A percentile compares a stretch with the other conserved stretches of the same genome.
Evolutionary conservation across 345 rosid species (phyloP).

Genomic region (Eucalyptus caleyi): DNA sequence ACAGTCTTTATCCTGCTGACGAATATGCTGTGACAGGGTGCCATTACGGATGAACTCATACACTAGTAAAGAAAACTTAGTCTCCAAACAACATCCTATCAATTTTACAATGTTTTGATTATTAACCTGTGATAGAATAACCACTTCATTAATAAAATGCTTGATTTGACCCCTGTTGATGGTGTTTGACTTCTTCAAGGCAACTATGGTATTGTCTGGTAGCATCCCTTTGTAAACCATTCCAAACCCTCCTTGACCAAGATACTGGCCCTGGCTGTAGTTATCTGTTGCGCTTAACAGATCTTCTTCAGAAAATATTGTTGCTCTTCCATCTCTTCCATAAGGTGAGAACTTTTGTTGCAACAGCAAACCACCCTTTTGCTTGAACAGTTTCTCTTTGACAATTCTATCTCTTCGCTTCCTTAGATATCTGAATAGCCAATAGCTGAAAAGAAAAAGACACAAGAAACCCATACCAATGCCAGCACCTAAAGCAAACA

Average conservation of each 20-base stretch:
- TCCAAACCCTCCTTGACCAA: slow-evolving; percentile 27
- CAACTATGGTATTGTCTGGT: slow-evolving; percentile 8
- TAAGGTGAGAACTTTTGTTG: neutral
- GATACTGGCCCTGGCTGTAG: slow-evolving; percentile 5
- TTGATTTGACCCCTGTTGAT: slow-evolving; percentile 17
- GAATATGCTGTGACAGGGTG: too few species aligned
- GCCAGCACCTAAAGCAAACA: neutral
- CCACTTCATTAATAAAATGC: slow-evolving; percentile 31
- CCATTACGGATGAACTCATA: too few species aligned
- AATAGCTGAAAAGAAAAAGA: neutral
- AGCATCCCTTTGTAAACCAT: slow-evolving; percentile 32
- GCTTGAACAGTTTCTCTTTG: neutral
- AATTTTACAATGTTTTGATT: slow-evolving; percentile 25
- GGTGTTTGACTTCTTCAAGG: slow-evolving; percentile 26
- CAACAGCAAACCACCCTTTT: slow-evolving; percentile 25
- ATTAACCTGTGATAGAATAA: slow-evolving; percentile 27
- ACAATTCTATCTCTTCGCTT: neutral
- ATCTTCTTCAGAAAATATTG: slow-evolving; percentile 16
- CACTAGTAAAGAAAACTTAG: too few species aligned
- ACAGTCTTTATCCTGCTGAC: too few species aligned
- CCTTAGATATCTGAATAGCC: neutral
- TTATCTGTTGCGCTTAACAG: slow-evolving; percentile 24
- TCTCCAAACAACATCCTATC: too few species aligned
- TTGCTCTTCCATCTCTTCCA: neutral
- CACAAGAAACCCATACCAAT: neutral